phyloP scores from a whole-genome alignment of 164 flowering plant genomes.

The Dillenia turbinata region DNA sequence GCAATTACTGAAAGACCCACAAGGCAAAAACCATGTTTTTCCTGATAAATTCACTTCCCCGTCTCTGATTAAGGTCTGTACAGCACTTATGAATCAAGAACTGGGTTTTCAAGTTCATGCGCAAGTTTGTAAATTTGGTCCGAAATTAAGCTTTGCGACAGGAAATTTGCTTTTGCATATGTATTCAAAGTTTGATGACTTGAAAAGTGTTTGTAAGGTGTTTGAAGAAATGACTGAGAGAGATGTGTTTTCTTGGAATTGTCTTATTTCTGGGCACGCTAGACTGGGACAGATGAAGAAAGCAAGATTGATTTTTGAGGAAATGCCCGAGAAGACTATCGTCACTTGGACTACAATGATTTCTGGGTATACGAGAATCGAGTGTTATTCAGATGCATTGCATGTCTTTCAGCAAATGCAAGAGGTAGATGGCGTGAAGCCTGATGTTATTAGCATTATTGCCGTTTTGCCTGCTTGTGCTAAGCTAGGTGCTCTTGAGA shows the following conservation, averaged over 20 bases:
- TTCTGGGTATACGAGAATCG: slow-evolving; percentile 40
- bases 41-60: slow-evolving; percentile 72
- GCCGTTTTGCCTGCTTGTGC: slow-evolving; percentile 74
- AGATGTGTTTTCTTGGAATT: slow-evolving; percentile 70
- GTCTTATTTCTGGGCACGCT: slow-evolving; percentile 51
- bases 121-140: slow-evolving; percentile 47
- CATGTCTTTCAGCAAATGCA: slow-evolving; percentile 46
- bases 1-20: slow-evolving; percentile 32
- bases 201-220: slow-evolving; percentile 39
- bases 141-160: slow-evolving; percentile 16
- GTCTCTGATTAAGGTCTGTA: slow-evolving; percentile 49
- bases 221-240: slow-evolving; percentile 62
- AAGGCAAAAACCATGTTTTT: slow-evolving; percentile 13
- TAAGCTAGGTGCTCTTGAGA: slow-evolving; percentile 67
- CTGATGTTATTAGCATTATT: slow-evolving; percentile 55
- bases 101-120: slow-evolving; percentile 67
- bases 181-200: slow-evolving; percentile 50
- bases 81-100: slow-evolving; percentile 27
- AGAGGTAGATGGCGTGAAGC: slow-evolving; percentile 38
- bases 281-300: slow-evolving; percentile 49
- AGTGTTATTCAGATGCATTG: slow-evolving; percentile 40
- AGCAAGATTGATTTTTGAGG: slow-evolving; percentile 42
- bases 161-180: slow-evolving; percentile 61
- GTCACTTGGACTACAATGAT: slow-evolving; percentile 62
- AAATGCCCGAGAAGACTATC: slow-evolving; percentile 42